Evolutionary conservation across 306 rosid genomes (phyloP).

Genomic region (Acacia melanoxylon): DNA sequence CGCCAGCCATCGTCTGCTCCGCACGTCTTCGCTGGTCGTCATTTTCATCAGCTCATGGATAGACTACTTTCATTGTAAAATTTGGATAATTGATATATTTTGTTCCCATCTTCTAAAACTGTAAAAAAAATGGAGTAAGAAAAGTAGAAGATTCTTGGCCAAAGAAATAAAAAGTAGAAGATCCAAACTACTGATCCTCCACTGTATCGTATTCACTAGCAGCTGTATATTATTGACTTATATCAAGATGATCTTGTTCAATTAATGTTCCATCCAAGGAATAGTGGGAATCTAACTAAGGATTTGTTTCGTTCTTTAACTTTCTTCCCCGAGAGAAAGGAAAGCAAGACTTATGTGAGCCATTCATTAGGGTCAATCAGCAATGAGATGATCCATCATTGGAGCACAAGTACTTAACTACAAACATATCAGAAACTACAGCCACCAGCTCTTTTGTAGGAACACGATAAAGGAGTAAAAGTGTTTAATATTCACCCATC

Average conservation of each 20-base stretch:
- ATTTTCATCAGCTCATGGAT: too few relatives aligned
- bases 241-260: neutral
- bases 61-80: too few relatives aligned
- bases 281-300: conserved; percentile 32
- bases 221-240: neutral
- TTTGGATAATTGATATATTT: too few relatives aligned
- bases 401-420: neutral
- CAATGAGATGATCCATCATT: conserved; percentile 7
- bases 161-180: too few relatives aligned
- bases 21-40: too few relatives aligned
- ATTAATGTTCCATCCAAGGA: conserved; percentile 23
- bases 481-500: neutral
- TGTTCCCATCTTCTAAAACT: neutral
- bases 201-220: neutral
- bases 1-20: too few relatives aligned
- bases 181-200: neutral
- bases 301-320: neutral
- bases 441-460: neutral
- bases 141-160: neutral
- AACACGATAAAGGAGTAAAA: neutral
- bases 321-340: neutral
- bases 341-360: neutral
- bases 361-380: conserved; percentile 14
- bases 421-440: neutral
- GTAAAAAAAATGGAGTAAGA: neutral